Conservation (phyloP, 805 yeast species). For the Wickerhamomyces strasburgensis region DNA sequence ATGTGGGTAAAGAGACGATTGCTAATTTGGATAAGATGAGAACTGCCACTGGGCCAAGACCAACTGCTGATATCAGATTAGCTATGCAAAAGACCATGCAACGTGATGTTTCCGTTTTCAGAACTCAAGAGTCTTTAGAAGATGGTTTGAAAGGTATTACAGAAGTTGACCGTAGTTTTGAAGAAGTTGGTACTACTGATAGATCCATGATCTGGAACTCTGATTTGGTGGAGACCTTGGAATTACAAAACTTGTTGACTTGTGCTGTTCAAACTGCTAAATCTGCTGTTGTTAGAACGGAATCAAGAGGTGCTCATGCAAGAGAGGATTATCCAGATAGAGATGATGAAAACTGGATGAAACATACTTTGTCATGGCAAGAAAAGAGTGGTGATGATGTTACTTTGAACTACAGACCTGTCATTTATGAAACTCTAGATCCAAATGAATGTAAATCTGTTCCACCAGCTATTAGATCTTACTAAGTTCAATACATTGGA, state of each 20-base stretch:
- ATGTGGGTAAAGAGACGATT: conserved; percentile 83
- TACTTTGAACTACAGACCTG: conserved; percentile 77
- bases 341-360: conserved; percentile 97
- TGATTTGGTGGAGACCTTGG: conserved; percentile 92
- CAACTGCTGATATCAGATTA: conserved; percentile 85
- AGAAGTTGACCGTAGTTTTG: conserved; percentile 68
- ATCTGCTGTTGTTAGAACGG: conserved; percentile 92
- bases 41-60: conserved; percentile 72
- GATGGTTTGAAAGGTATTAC: conserved; percentile 81
- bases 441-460: conserved; percentile 90
- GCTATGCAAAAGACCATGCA: conserved; percentile 97
- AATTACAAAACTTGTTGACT: conserved; percentile 91
- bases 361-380: conserved; percentile 95
- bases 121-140: conserved; percentile 87
- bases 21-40: conserved; percentile 87
- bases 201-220: conserved; percentile 99
- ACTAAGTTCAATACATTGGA: conserved; percentile 52
- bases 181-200: conserved; percentile 81
- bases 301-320: conserved; percentile 99
- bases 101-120: conserved; percentile 93
- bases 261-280: conserved; percentile 95
- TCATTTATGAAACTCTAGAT: conserved; percentile 79
- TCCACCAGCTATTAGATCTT: conserved; percentile 95
- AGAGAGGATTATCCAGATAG: conserved; percentile 96
- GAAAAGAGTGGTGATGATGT: conserved; percentile 62